These are phyloP conservation scores for Raffaelea deltoideospora DNA, from an alignment of 2,329 filamentous ascomycete genomes.

Conservation along the genomic window DNA sequence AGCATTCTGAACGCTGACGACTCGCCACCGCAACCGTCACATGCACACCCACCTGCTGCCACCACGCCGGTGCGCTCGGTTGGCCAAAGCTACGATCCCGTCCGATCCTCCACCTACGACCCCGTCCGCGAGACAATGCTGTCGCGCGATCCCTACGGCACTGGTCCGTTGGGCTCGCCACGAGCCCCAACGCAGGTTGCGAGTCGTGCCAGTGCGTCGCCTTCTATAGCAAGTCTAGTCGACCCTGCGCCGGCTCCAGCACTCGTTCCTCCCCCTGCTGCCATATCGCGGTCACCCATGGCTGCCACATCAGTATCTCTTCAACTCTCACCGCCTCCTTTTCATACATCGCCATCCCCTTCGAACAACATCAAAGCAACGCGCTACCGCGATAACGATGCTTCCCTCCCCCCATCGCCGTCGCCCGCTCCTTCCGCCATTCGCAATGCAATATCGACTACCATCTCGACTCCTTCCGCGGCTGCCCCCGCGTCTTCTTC, in stretches of 20 bases:
- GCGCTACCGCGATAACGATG: conserved; percentile 3
- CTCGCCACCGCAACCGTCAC: conserved; percentile 24
- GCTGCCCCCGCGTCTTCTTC: background rate
- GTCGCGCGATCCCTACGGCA: conserved; percentile 31
- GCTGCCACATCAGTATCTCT: conserved; percentile 10
- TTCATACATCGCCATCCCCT: conserved; percentile 10
- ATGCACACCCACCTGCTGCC: conserved; percentile 8
- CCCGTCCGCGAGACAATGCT: conserved; percentile 48
- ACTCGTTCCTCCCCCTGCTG: too few relatives aligned
- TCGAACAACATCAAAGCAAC: conserved; percentile 5
- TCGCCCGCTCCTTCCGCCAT: conserved; percentile 17
- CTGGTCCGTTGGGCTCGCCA: conserved; percentile 34
- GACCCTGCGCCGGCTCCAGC: conserved; percentile 42
- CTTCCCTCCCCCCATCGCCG: conserved; percentile 11
- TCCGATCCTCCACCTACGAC: conserved; percentile 59
- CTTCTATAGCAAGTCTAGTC: conserved; percentile 81
- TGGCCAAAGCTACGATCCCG: conserved; percentile 79
- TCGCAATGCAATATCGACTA: conserved; percentile 4
- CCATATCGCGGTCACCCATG: conserved; percentile 17
- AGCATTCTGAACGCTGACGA: conserved; percentile 40
- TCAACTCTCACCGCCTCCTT: conserved; percentile 20
- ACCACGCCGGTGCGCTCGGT: conserved; percentile 43
- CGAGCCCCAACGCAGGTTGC: conserved; percentile 26
- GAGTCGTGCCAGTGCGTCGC: conserved; percentile 72
- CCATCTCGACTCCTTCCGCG: background rate